A percentile compares a stretch with the other conserved stretches of the same genome.
phyloP scores from a whole-genome alignment of 192 early-diverging fungal genomes.

The Coemansia sp. region DNA sequence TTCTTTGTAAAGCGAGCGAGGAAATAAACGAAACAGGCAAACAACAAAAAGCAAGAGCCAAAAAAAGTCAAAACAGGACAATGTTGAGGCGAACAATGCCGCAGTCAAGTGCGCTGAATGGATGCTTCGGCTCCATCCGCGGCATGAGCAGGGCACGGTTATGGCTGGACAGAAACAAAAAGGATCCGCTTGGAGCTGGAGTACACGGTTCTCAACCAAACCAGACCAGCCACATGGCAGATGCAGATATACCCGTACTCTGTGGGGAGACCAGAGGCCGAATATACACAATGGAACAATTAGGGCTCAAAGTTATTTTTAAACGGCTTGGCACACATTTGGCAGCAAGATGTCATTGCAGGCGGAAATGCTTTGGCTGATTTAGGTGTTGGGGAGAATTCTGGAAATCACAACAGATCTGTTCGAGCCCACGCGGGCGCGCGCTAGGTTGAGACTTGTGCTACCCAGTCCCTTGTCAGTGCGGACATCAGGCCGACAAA shows the following conservation, averaged over 20 bases:
- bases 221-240: background rate
- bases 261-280: background rate
- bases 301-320: background rate
- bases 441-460: background rate
- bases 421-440: background rate
- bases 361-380: background rate
- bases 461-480: background rate
- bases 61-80: background rate
- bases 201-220: background rate
- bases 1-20: background rate
- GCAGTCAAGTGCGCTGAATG: background rate
- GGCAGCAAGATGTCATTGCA: background rate
- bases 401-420: slow-evolving; percentile 4
- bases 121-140: background rate
- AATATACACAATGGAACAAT: background rate
- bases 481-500: slow-evolving; percentile 1
- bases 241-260: too few relatives aligned
- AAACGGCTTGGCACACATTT: background rate
- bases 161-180: background rate
- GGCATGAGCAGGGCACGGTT: background rate
- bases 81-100: background rate
- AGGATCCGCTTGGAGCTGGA: background rate
- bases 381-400: background rate
- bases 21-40: background rate
- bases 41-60: background rate